Evolutionary conservation across 2,329 filamentous ascomycete genomes (phyloP).

Genomic region (Apiospora kogelbergensis): DNA sequence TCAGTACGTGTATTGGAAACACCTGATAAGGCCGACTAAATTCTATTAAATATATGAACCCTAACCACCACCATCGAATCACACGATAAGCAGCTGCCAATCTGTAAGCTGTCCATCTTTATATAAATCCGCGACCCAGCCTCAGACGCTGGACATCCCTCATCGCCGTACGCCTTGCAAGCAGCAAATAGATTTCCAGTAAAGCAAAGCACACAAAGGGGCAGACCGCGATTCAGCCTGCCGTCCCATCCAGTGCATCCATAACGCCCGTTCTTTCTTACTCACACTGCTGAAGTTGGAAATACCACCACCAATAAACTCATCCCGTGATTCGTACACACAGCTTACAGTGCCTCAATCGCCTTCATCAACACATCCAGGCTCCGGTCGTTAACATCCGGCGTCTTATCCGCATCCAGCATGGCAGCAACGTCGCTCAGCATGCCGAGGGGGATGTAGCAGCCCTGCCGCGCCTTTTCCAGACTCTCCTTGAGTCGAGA

Average conservation of each 20-base stretch:
- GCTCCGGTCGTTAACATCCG: conserved; percentile 49
- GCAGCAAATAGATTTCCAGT: neutral
- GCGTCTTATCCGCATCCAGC: conserved; percentile 55
- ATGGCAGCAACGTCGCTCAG: conserved; percentile 85
- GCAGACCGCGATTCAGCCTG: neutral
- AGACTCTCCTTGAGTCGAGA: conserved; percentile 85
- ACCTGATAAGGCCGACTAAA: neutral
- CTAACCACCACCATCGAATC: neutral
- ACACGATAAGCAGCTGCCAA: neutral
- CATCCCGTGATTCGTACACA: neutral
- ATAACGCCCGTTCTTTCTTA: neutral
- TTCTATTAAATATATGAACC: neutral
- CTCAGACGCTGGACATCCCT: neutral
- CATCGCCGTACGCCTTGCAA: conserved; percentile 3
- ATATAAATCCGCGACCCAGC: neutral
- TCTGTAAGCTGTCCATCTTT: neutral
- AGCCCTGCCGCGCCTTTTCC: conserved; percentile 75
- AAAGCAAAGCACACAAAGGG: neutral
- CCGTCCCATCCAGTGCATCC: neutral
- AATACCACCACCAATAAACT: neutral
- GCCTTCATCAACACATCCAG: conserved; percentile 60
- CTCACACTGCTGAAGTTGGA: neutral
- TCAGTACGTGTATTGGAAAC: neutral
- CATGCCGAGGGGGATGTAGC: conserved; percentile 80
- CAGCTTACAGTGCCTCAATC: conserved; percentile 55